Evolutionary conservation across 1,139 yeast species (phyloP), one percentile per base, ranked within the genome.

Genomic region (Suhomyces anneliseae): DNA sequence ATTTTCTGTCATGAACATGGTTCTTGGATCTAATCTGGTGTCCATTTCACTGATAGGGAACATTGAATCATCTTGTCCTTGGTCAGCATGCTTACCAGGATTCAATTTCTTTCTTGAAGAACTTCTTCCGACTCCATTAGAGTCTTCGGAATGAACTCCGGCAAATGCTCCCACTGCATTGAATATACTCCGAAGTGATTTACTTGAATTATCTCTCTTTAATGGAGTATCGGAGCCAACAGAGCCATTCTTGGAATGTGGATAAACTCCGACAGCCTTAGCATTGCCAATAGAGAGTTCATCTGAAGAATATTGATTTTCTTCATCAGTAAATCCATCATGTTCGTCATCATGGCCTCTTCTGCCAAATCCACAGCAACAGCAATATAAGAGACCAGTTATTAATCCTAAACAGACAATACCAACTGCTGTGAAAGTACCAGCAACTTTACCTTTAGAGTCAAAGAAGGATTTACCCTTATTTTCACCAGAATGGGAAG

Each of bases 341-440:
- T 61, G 53, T 33, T 58, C 64, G 27, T 57, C 58, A 24, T 45
- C 47, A 3, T 43, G 43, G 11, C 45, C 36, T 29, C 59, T 58
- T 19, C 59, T 58, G 7, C 52, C 61, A 11, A 58, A 60, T 9
- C 51, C 61, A 36, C 69, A 70, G 49, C 74, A 73, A 52, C 77
- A 74, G 55, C 72, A 72, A 55, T 69, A 72, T 7, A 72, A 48
- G 1, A 70, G 47, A 3, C 65, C 70, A 0, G 56, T 37, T 1
- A 80, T 51, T 1, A 81, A 41, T 0, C 74, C 81, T 1, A 75
- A 58, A 0, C 66, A 79, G 3, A 79, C 81, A 4, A 84, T 60
- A 2, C 86, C 90, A 6, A 85, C 90, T 0, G 79, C 90, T 0
- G 86, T 78, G 63, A 85, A 85, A 0, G 85, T 83, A 10, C 90